phyloP scores from a whole-genome alignment of 768 basidiomycete species.

The Xerocomus potaroensis region DNA sequence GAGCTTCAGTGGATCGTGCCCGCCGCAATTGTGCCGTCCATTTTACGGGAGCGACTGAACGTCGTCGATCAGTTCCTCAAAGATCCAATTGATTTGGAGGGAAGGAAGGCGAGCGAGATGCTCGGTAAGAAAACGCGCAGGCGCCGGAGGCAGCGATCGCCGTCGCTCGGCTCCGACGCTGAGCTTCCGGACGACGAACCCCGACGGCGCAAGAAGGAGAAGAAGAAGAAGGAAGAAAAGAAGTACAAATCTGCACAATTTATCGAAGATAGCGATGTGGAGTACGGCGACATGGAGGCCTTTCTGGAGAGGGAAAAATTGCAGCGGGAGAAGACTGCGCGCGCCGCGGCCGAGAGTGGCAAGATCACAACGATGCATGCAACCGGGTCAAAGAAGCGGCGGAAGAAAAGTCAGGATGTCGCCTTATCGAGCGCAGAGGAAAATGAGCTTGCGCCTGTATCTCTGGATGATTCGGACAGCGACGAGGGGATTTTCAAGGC shows the following conservation, averaged over 20 bases:
- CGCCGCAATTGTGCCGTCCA: slow-evolving; percentile 56
- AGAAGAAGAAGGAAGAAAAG: slow-evolving; percentile 63
- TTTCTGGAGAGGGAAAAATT: slow-evolving; percentile 76
- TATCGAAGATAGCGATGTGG: slow-evolving; percentile 87
- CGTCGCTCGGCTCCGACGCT: slow-evolving; percentile 43
- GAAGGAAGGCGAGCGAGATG: slow-evolving; percentile 69
- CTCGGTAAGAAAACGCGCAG: slow-evolving; percentile 58
- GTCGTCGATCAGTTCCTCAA: slow-evolving; percentile 83
- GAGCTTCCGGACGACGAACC: slow-evolving; percentile 34
- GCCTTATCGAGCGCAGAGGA: slow-evolving; percentile 40
- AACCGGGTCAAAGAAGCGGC: slow-evolving; percentile 57
- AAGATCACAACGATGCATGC: slow-evolving; percentile 42
- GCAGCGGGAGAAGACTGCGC: slow-evolving; percentile 50
- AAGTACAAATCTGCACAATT: slow-evolving; percentile 86
- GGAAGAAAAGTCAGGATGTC: slow-evolving; percentile 40
- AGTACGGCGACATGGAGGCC: slow-evolving; percentile 72
- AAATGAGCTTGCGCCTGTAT: slow-evolving; percentile 17
- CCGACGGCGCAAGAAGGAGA: slow-evolving; percentile 38
- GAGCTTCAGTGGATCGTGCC: slow-evolving; percentile 88
- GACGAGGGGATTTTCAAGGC: slow-evolving; percentile 24
- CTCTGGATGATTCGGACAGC: slow-evolving; percentile 18
- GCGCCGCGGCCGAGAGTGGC: slow-evolving; percentile 41
- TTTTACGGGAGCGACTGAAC: slow-evolving; percentile 62
- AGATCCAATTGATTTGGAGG: slow-evolving; percentile 75
- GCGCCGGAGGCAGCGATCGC: slow-evolving; percentile 49